A percentile compares a stretch with the other conserved stretches of the same genome.
Evolutionary conservation across 176 grass and related monocot genomes (phyloP).

Genomic region (Oryza glaberrima): DNA sequence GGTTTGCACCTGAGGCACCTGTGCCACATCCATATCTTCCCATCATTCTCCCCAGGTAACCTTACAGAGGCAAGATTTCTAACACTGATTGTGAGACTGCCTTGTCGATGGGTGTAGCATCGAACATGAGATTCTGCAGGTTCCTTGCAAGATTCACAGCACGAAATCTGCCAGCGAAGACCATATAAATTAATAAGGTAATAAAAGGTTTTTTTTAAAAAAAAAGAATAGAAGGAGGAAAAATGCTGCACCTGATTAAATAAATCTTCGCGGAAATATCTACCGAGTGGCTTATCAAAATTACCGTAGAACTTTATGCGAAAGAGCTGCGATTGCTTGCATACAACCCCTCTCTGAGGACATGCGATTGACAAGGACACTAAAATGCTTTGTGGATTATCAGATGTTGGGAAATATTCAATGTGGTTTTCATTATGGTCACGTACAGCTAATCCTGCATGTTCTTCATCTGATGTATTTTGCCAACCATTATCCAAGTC

Average conservation of each 20-base stretch:
- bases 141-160: constrained; percentile 85
- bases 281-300: constrained; percentile 97
- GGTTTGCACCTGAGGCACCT: constrained; percentile 83
- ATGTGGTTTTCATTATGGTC: constrained; percentile 50
- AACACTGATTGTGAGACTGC: constrained; percentile 82
- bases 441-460: constrained; percentile 37
- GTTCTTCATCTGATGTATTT: constrained; percentile 72
- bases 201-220: constrained; percentile 6
- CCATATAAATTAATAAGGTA: constrained; percentile 26
- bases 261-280: constrained; percentile 91
- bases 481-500: constrained; percentile 52
- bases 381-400: constrained; percentile 92
- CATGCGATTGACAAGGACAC: constrained; percentile 87
- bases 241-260: constrained; percentile 71
- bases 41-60: constrained; percentile 81
- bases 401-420: constrained; percentile 75
- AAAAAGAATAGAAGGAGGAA: constrained; percentile 16
- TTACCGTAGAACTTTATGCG: constrained; percentile 98
- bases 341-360: constrained; percentile 70
- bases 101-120: constrained; percentile 97
- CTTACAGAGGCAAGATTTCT: constrained; percentile 60
- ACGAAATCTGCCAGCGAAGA: constrained; percentile 63
- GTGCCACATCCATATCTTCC: constrained; percentile 99
- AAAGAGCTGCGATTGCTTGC: constrained; percentile 82
- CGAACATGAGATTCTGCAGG: constrained; percentile 81